These are phyloP conservation scores for Solanum hybrid DNA, from an alignment of 305 asterid genomes.

Conservation along the genomic window DNA sequence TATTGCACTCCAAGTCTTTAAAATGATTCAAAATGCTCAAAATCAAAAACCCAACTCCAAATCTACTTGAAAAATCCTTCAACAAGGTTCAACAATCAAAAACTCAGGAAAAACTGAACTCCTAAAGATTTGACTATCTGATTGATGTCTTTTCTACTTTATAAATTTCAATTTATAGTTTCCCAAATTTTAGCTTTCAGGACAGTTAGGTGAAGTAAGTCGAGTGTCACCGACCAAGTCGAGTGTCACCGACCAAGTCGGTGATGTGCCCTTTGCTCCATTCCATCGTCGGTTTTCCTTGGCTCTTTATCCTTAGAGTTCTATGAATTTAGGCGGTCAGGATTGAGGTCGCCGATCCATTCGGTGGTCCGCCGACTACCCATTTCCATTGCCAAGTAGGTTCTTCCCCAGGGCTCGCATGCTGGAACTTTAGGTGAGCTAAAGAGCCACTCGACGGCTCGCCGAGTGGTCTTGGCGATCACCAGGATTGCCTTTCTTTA, in stretches of 20 bases:
- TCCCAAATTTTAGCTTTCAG: no score
- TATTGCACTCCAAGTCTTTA: neutral
- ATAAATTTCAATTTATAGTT: neutral
- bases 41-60: neutral
- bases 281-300: no score
- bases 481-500: no score
- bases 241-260: no score
- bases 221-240: no score
- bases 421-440: neutral
- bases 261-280: no score
- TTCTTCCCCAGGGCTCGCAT: neutral
- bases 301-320: neutral
- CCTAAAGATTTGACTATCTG: neutral
- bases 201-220: neutral
- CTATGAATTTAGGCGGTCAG: neutral
- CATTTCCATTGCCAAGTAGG: neutral
- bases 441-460: neutral
- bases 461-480: neutral
- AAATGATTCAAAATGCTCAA: neutral
- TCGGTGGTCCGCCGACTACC: neutral
- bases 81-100: neutral
- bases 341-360: neutral
- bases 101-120: neutral
- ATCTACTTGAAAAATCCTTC: neutral
- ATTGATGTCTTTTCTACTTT: neutral